Evolutionary conservation across 2,329 filamentous ascomycete genomes (phyloP).

Genomic region (Diaporthe amygdali): DNA sequence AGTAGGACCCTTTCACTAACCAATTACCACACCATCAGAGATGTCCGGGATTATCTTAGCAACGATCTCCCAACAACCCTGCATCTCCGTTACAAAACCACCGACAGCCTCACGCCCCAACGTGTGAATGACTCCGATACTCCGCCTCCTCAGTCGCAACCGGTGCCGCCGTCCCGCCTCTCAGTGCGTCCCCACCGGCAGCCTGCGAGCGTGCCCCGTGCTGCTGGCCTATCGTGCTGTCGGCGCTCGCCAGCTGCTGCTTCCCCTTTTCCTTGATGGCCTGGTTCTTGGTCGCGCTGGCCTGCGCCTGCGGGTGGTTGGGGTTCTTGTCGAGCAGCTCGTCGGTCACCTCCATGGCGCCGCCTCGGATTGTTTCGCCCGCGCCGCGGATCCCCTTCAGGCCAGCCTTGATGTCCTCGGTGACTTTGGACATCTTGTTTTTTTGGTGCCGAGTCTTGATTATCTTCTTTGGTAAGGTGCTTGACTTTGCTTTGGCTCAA

Average conservation of each 20-base stretch:
- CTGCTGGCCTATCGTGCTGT: slow-evolving; percentile 34
- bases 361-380: slow-evolving; percentile 38
- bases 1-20: no score
- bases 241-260: slow-evolving; percentile 37
- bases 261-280: slow-evolving; percentile 39
- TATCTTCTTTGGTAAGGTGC: neutral
- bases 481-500: neutral
- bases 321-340: slow-evolving; percentile 34
- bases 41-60: no score
- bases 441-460: neutral
- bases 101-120: neutral
- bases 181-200: neutral
- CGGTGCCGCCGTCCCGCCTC: neutral
- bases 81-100: neutral
- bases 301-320: slow-evolving; percentile 32
- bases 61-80: no score
- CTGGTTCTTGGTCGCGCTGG: slow-evolving; percentile 33
- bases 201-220: slow-evolving; percentile 24
- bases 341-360: slow-evolving; percentile 34
- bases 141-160: neutral
- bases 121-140: neutral
- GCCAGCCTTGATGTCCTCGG: slow-evolving; percentile 38
- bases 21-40: no score
- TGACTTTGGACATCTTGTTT: slow-evolving; percentile 35
- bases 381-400: slow-evolving; percentile 38